Base-by-base conservation (phyloP, 2,329 filamentous ascomycete genomes). In the Sporothrix protearum region DNA sequence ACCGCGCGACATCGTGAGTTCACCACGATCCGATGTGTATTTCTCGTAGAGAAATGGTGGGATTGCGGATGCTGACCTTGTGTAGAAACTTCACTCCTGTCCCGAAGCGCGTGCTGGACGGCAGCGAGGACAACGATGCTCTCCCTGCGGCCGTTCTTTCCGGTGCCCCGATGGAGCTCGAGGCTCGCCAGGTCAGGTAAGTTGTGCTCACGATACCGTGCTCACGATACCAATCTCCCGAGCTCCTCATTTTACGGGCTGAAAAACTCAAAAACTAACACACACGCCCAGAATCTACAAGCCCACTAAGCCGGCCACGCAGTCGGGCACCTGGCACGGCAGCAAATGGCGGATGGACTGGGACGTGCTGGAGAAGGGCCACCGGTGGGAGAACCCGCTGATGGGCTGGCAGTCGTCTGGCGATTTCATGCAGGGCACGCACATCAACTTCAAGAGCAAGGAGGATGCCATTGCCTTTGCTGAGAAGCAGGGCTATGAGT, bases 361-460 rank as follows among this genome's bases (percentile, higher is more conserved):
- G 96, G 96, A 99, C 80, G 89, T 97, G 66, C 86, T 98, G 42
- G 83, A 86, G 77, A 97, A 96, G 84, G 96, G 96, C 73, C 93
- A 97, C 82, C 89, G 96, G 77, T 99, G 96, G 96, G 96, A 99
- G 85, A 99, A 99, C 83, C 93, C 92, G 63, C 83, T 99, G 80
- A 99, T 99, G 89, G 96, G 96, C 73, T 99, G 96, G 96, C 94
- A 97, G 80, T 98, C 95, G 30, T 96, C 94, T 22, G 95, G 87
- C 71, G 96, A 99, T 82, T 89, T 89, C 79, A 96, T 99, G 93
- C 94, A 99, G 82, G 95, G 94, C 78, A 97, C 94, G 66, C 88
- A 94, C 80, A 82, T 99, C 77, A 91, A 91, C 81, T 99, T 99
- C 87, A 92, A 92, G 82, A 87, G 85, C 77, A 98, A 97, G 86